Base-by-base conservation (phyloP, 257 asterid genomes). In the Solanum arcanum region DNA sequence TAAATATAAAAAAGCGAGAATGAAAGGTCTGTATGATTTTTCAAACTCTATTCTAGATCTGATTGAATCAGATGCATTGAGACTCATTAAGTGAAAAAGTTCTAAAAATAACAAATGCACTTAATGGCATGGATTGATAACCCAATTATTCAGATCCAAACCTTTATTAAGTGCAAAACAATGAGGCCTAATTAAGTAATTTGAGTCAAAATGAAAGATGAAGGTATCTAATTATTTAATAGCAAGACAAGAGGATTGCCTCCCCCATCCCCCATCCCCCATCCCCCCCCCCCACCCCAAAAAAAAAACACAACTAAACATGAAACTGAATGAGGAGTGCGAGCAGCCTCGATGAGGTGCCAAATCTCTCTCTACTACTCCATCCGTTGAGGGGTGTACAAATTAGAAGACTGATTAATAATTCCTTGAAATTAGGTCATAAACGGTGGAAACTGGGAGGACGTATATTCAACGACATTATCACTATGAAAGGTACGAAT, bases 231-330 rank as follows among this genome's bases (percentile, higher is more conserved):
- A 66, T 66, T 66, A 25, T 25, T 64, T 64, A 64, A 64, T 25
- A 25, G 18, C 66, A 20, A 20, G 66, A 21, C 25, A 7, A 7
- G 12, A 59, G n/a, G 23, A 59, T 8, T 59, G 5, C 27, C 3
- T 20, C 44, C 44, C 44, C 11, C 44, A 33, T 2, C 31, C 8
- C 42, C 59, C 56, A 3, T 1, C 72, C 9, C 12, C 66, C 66
- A 0, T 2, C 2, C 7, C 73, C 9, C 0, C 68, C 68, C 9
- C 2, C 9, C 66, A 25, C 7, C 8, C 8, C 8, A 7, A 7
- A 41, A 41, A 3, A 66, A 27, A 66, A 66, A n/a, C 3, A 12
- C 9, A 25, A 2, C n/a, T 5, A n/a, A 66, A 66, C 20, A 3
- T 27, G 35, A 2, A 11, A 64, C 25, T 66, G 73, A 66, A 62